Conservation (phyloP, 2,329 filamentous ascomycete genomes). For the Passalora sequoiae region DNA sequence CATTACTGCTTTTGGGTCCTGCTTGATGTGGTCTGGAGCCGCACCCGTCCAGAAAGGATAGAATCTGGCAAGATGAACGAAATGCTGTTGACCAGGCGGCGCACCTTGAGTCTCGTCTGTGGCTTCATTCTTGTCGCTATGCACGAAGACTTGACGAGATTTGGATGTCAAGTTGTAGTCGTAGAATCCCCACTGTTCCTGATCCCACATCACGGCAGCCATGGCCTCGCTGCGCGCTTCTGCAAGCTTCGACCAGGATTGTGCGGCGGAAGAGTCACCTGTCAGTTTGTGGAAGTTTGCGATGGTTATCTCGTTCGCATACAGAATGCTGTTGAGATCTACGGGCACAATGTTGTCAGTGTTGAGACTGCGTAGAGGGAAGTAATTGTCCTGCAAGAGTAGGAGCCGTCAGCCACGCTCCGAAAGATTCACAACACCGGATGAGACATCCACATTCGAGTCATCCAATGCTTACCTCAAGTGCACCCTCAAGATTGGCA, state of each 20-base stretch:
- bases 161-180: conserved; percentile 62
- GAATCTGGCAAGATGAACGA: conserved; percentile 57
- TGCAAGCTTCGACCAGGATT: conserved; percentile 49
- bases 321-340: conserved; percentile 64
- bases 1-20: conserved; percentile 55
- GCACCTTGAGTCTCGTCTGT: conserved; percentile 42
- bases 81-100: conserved; percentile 52
- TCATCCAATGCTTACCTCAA: too few species aligned
- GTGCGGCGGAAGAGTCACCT: conserved; percentile 49
- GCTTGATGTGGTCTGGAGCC: conserved; percentile 52
- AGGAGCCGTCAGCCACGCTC: too few species aligned
- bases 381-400: conserved; percentile 55
- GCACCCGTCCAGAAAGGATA: conserved; percentile 67
- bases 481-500: conserved; percentile 54
- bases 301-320: conserved; percentile 59
- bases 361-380: conserved; percentile 61
- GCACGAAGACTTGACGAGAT: conserved; percentile 52
- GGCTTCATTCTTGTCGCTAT: conserved; percentile 45
- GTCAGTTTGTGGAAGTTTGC: conserved; percentile 49
- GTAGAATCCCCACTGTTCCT: conserved; percentile 59
- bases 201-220: conserved; percentile 60
- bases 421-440: too few species aligned
- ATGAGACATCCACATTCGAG: too few species aligned
- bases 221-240: conserved; percentile 56
- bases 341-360: conserved; percentile 56